A percentile compares a stretch with the other conserved stretches of the same genome.
These are phyloP conservation scores for Cladosporium colombiae DNA, from an alignment of 2,329 filamentous ascomycete genomes.

Conservation along the genomic window DNA sequence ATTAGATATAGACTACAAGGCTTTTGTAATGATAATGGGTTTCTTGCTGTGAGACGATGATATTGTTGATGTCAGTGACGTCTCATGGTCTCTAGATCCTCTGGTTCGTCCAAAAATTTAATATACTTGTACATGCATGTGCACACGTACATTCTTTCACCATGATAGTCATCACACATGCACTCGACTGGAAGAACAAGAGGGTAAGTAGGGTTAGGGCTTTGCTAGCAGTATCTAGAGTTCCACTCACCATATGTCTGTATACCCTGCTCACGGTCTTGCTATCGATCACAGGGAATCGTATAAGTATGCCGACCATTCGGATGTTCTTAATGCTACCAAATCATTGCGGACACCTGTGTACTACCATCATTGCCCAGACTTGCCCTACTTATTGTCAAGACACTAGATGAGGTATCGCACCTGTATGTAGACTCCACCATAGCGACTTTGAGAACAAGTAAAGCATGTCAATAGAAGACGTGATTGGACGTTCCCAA, in stretches of 20 bases:
- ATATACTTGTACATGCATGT: too few species aligned
- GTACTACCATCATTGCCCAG: background rate
- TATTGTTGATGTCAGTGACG: too few species aligned
- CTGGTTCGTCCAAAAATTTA: background rate
- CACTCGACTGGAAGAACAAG: background rate
- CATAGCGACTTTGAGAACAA: background rate
- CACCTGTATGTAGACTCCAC: background rate
- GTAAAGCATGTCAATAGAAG: background rate
- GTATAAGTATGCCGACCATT: background rate
- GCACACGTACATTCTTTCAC: background rate
- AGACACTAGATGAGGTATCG: background rate
- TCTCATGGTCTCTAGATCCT: background rate
- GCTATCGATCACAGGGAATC: background rate
- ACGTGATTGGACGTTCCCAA: background rate
- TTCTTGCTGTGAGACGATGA: background rate
- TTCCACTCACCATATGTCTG: background rate
- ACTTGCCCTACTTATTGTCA: background rate
- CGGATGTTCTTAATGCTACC: background rate
- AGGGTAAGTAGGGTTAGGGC: background rate
- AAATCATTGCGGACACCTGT: background rate
- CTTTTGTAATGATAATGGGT: background rate
- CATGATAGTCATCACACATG: background rate
- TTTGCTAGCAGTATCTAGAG: background rate
- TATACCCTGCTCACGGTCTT: too few species aligned
- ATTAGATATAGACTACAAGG: background rate